Evolutionary conservation across 352 stramenopile genomes (phyloP), one percentile per base, ranked within the genome.

Genomic region (Globisporangium iwayamae): DNA sequence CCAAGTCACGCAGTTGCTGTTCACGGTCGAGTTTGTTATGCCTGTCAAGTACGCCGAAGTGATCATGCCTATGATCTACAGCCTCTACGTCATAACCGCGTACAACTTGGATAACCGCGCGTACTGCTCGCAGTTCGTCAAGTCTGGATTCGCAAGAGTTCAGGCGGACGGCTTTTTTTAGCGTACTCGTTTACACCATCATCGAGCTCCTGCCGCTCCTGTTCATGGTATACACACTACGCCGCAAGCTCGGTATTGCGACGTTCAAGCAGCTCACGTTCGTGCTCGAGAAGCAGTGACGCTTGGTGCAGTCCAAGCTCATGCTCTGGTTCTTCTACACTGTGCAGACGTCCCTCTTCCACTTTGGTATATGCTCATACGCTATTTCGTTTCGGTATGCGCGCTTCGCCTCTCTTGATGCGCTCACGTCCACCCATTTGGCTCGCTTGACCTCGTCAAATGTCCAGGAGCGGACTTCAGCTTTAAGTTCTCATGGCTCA

Each of bases 261-360:
- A 18, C 69, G 39, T 68, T 75, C 28, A 56, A 59, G 13, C 58
- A 70, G 36, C 34, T 71, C 13, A 53, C 68, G 10, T 79, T 78
- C 50, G 73, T 81, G 16, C 59, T 78, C 7, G 66, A 76, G 11
- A 69, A 47, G 4, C 65, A 79, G 32, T 65, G 46, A 32, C 30
- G 36, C n/a, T 52, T 69, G 3, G 63, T 76, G 4, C 68, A 78
- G 54, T 61, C 64, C 7, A 72, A 72, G 50, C 41, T 75, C 0
- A 7, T 73, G 0, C 56, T 75, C 3, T 77, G 70, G 67, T 57
- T 71, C 16, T 61, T 69, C 13, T 65, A 69, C 47, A 65, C 67
- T 18, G 43, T 68, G 14, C 48, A 73, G 34, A 62, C 43, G 16
- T 64, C 69, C 16, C 60, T 70, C 39, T 43, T 65, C 1, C 66